Evolutionary conservation across 768 basidiomycete species (phyloP).

Genomic region (Rhodotorula toruloides): DNA sequence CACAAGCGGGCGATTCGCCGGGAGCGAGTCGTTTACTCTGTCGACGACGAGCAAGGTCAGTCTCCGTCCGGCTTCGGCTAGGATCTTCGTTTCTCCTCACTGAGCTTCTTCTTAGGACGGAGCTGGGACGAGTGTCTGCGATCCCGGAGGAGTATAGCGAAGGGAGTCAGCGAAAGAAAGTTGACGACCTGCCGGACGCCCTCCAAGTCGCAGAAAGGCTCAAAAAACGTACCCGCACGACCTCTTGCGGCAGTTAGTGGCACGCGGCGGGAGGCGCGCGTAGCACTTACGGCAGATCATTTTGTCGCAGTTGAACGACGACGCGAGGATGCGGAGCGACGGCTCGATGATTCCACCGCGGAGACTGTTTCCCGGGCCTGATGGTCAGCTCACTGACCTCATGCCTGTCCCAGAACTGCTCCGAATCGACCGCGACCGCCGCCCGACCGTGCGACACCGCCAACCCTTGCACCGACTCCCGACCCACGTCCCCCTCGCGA

Average conservation of each 20-base stretch:
- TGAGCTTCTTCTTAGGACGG: conserved; percentile 83
- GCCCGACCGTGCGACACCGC: too few relatives aligned
- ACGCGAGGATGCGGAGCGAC: conserved; percentile 91
- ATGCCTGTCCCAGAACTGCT: background rate
- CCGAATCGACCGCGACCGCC: too few relatives aligned
- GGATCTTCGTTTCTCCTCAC: background rate
- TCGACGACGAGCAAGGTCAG: too few relatives aligned
- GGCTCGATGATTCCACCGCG: conserved; percentile 99
- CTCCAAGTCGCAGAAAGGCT: conserved; percentile 41
- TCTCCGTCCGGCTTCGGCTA: too few relatives aligned
- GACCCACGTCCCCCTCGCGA: too few relatives aligned
- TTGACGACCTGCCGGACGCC: background rate
- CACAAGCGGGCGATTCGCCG: too few relatives aligned
- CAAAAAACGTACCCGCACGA: conserved; percentile 62
- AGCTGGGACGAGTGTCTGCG: conserved; percentile 48
- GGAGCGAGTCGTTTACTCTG: too few relatives aligned
- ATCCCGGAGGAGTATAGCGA: background rate
- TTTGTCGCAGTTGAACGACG: conserved; percentile 72
- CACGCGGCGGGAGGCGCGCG: conserved; percentile 96
- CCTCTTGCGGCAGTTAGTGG: conserved; percentile 98
- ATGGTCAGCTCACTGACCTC: background rate
- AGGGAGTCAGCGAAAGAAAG: background rate
- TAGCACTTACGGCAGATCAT: conserved; percentile 90
- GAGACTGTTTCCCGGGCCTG: conserved; percentile 64
- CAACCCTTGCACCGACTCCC: too few relatives aligned